Base-by-base conservation (phyloP, 1,284 basidiomycete species). In the Fistulinella staudtii region DNA sequence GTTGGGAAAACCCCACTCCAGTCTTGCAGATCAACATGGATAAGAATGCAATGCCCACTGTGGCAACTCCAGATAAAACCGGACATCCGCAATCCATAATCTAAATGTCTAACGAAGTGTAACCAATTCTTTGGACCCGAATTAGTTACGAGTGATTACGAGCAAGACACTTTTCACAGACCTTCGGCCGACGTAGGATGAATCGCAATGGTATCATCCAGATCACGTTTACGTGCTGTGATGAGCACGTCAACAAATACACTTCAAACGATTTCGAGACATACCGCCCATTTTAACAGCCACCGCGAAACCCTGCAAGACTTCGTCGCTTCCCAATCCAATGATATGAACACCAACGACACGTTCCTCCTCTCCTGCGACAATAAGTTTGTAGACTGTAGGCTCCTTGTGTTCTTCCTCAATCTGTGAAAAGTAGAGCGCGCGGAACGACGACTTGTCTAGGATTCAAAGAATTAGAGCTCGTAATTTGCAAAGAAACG, bases 301-400 rank as follows among this genome's bases (percentile, higher is more conserved):
- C 15, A 97, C 91, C 1, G 74, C 90, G 63, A 98, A 95, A 51
- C 93, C 93, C 74, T 98, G 94, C 69, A 94, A 71, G 55, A 89
- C 80, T 69, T 98, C 94, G 63, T 98, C 95, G 51, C 82, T 87
- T 39, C 93, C 93, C 54, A 80, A 60, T 5, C 94, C 95, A 50
- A 98, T 84, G 54, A 97, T 85, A 67, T 99, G 96, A 41, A 98
- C 71, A 15, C 95, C 95, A 15, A 99, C 90, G 29, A 99, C 88
- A 59, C 87, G 89, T 65, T 99, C 93, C 55, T 97, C 93, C 8
- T 81, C 77, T 1, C 93, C 93, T 2, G 79, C 80, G 48, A 80
- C 82, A 55, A 99, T 74, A 36, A 99, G 77, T 72, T 99, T 99
- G 76, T 93, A 94, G 35, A 90, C 77, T 0, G 92, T 87, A 2